Evolutionary conservation across 225 moss, liverwort and hornwort genomes (phyloP), one percentile per base, ranked within the genome.

Genomic region (Anthoceros angustus): DNA sequence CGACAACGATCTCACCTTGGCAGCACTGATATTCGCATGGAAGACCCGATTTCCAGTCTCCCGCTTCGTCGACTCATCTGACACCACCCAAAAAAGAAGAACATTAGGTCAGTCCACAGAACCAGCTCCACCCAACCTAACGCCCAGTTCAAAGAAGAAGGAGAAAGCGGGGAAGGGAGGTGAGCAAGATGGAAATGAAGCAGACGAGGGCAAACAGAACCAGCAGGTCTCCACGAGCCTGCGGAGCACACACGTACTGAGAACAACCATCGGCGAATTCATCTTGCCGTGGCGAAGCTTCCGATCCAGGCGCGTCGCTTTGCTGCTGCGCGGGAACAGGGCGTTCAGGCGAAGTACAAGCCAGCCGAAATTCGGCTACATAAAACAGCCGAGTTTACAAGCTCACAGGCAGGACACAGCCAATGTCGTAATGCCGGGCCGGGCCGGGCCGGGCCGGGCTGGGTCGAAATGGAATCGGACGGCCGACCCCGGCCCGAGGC

Each of bases 201-300:
- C 3, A 14, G 41, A 38, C 3, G 15, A 12, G 61, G 20, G 12
- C 25, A 16, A 41, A 8, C n/a, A 46, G 48, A 23, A 60, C 40
- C 16, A 60, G 24, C 15, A 26, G 61, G 32, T n/a, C 8, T 26
- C 39, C 26, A 5, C 38, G 5, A 61, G 26, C n/a, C 20, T 26
- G 67, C 16, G 26, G 0, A 0, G 8, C 25, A 10, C 64, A 5
- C 43, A 77, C 83, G n/a, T 76, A 86, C 83, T 89, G 70, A 92
- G 76, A 62, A 89, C 86, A 38, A 86, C 70, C 80, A 89, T 84
- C 70, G 88, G 89, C 24, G 89, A 86, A 77, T 92, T 88, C 89
- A 89, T 89, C 74, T 69, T 68, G 77, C 39, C 25, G 69, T 2
- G 7, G 5, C 7, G 8, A 9, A 20, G 23, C 6, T 8, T 15